Evolutionary conservation across 2,329 filamentous ascomycete genomes (phyloP), one percentile per base, ranked within the genome.

Genomic region (Raffaelea deltoideospora): DNA sequence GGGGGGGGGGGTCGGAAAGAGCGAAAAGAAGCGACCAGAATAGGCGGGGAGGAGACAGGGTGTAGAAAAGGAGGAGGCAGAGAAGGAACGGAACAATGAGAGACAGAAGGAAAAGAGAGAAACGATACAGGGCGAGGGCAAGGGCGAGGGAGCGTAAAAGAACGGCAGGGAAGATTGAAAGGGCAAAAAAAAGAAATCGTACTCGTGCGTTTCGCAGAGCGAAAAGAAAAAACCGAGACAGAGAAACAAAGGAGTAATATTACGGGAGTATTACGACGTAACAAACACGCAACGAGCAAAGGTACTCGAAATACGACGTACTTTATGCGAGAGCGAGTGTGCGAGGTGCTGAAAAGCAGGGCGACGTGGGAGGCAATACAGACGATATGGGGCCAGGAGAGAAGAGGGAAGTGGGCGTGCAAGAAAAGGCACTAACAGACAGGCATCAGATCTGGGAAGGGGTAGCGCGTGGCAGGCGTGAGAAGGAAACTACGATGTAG

Each of bases 381-480:
- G 9, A 28, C 7, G 21, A 21, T 23, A 15, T 18, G 10, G n/a
- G 10, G 27, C 23, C 13, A 13, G 23, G 22, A 34, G 17, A 13
- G 14, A 8, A 17, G 30, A 10, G 30, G 11, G 14, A 15, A 8
- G 8, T 26, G 26, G 10, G 14, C n/a, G n/a, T n/a, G 26, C 7
- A 28, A 28, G 26, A n/a, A 27, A 19, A 19, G 26, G 29, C 21
- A 24, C 13, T 19, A 33, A 27, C 28, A 14, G 26, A 14, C 26
- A n/a, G 26, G 11, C 26, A 9, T 14, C 26, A 14, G 26, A 28
- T n/a, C 10, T 13, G 14, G 26, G 26, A 28, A 18, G 10, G 15
- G 37, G 29, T 33, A 22, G 36, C 26, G 26, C 26, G n/a, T 28
- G 26, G 26, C 26, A 28, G 26, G 30, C n/a, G 30, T 26, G 23